Percentiles rank a stretch among this genome's conserved stretches.
Evolutionary conservation across 495 filamentous ascomycete species (phyloP).

Genomic region (Venustampulla echinocandica): DNA sequence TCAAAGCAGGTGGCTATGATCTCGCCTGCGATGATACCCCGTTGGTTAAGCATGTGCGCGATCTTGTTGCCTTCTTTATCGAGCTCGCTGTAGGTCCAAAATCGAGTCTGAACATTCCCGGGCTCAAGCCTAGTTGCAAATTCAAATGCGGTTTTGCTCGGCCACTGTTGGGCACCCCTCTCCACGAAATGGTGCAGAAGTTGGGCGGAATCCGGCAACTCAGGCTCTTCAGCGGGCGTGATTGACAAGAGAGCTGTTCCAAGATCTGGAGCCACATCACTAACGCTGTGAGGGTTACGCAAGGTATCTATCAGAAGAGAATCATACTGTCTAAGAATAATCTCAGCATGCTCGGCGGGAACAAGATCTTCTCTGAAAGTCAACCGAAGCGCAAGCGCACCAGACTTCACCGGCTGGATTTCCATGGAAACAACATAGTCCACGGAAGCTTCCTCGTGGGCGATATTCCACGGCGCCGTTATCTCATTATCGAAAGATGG

Average conservation of each 20-base stretch:
- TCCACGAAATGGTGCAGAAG: constrained; percentile 61
- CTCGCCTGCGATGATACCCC: constrained; percentile 31
- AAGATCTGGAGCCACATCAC: constrained; percentile 14
- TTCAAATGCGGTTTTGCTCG: constrained; percentile 47
- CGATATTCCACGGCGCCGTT: constrained; percentile 34
- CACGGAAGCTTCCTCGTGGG: constrained; percentile 46
- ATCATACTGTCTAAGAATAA: constrained; percentile 57
- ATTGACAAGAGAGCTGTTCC: constrained; percentile 41
- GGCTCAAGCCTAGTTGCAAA: constrained; percentile 42
- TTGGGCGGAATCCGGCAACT: constrained; percentile 32
- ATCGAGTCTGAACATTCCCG: constrained; percentile 25
- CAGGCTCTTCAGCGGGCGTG: constrained; percentile 37
- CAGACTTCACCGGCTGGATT: constrained; percentile 42
- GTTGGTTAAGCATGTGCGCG: constrained; percentile 40
- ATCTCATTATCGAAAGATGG: constrained; percentile 9
- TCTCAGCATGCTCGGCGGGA: constrained; percentile 50
- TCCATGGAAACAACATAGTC: constrained; percentile 63
- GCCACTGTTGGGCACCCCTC: constrained; percentile 27
- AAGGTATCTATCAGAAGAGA: constrained; percentile 33
- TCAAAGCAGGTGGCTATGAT: constrained; percentile 74
- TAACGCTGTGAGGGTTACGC: constrained; percentile 14
- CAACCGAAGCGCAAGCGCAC: constrained; percentile 45
- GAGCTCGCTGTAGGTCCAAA: constrained; percentile 56
- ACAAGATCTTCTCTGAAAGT: constrained; percentile 53
- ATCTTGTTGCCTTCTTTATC: constrained; percentile 51